These are phyloP conservation scores for Rhizophagus sp. DNA, from an alignment of 192 early-diverging fungal species.

Conservation along the genomic window DNA sequence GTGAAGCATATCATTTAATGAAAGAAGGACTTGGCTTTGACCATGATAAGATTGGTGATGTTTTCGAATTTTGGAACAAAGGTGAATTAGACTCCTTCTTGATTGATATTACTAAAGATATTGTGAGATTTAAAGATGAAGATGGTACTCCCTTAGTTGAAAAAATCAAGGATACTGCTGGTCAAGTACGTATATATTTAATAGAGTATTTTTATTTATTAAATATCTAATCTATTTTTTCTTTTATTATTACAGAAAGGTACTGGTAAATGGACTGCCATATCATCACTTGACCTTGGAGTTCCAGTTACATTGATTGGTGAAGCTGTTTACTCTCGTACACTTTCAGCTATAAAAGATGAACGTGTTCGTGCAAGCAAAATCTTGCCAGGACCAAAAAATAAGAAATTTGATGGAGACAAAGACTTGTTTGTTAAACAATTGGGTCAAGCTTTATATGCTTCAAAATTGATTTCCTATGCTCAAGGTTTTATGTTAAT, in stretches of 20 bases:
- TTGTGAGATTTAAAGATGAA: slow-evolving; percentile 89
- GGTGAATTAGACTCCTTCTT: slow-evolving; percentile 96
- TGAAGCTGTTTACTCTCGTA: slow-evolving; percentile 97
- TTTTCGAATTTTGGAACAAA: slow-evolving; percentile 96
- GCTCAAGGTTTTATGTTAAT: slow-evolving; percentile 99
- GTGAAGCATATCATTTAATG: slow-evolving; percentile 93
- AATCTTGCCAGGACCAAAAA: slow-evolving; percentile 76
- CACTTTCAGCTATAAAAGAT: slow-evolving; percentile 94
- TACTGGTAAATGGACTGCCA: slow-evolving; percentile 98
- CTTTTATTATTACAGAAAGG: slow-evolving; percentile 64
- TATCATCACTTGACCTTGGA: slow-evolving; percentile 92
- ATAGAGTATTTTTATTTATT: slow-evolving; percentile 1
- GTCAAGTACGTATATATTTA: slow-evolving; percentile 58
- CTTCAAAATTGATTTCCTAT: slow-evolving; percentile 97
- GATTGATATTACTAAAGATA: slow-evolving; percentile 94
- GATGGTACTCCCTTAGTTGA: slow-evolving; percentile 87
- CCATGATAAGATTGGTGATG: slow-evolving; percentile 86
- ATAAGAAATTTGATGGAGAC: slow-evolving; percentile 75
- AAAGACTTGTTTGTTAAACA: slow-evolving; percentile 87
- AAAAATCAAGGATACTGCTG: slow-evolving; percentile 95
- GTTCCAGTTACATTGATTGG: slow-evolving; percentile 97
- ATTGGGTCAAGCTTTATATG: slow-evolving; percentile 92
- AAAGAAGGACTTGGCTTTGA: slow-evolving; percentile 80
- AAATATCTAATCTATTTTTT: slow-evolving; percentile 22
- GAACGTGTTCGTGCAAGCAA: slow-evolving; percentile 91